These are phyloP conservation scores for Yarrowia sp. DNA, from an alignment of 805 yeast species.

Conservation along the genomic window DNA sequence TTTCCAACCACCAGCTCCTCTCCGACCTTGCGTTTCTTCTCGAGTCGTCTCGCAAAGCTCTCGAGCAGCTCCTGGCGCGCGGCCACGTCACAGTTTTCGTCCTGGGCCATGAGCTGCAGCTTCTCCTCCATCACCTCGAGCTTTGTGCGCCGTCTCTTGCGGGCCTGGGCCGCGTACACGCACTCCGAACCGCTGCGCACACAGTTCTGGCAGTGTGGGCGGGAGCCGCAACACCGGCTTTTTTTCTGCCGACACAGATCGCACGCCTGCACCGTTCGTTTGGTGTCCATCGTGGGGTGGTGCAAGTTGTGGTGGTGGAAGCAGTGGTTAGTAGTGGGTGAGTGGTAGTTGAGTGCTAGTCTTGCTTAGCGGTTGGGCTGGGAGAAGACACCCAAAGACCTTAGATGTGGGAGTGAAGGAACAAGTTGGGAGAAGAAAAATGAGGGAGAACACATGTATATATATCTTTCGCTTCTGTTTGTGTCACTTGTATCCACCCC, in stretches of 20 bases:
- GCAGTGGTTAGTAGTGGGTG: neutral
- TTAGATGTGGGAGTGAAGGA: no score
- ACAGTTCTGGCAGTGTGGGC: slow-evolving; percentile 23
- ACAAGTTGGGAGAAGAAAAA: no score
- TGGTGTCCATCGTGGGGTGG: neutral
- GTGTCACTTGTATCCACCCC: no score
- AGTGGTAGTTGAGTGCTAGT: no score
- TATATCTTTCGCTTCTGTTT: no score
- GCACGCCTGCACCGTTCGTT: slow-evolving; percentile 24
- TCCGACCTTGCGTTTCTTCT: neutral
- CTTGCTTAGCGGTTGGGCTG: no score
- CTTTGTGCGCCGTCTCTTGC: slow-evolving; percentile 13
- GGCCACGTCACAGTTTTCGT: slow-evolving; percentile 3
- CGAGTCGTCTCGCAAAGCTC: neutral
- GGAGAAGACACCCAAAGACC: no score
- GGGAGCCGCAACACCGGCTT: slow-evolving; percentile 25
- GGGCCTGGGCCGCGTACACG: neutral
- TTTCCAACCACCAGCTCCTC: neutral
- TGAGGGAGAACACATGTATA: no score
- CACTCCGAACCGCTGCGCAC: neutral
- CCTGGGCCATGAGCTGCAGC: slow-evolving; percentile 8
- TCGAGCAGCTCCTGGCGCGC: slow-evolving; percentile 7
- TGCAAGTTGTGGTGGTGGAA: neutral
- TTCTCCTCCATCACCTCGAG: slow-evolving; percentile 22
- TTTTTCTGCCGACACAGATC: slow-evolving; percentile 14